Base-by-base conservation (phyloP, 257 asterid species). In the Penstemon newberryi region DNA sequence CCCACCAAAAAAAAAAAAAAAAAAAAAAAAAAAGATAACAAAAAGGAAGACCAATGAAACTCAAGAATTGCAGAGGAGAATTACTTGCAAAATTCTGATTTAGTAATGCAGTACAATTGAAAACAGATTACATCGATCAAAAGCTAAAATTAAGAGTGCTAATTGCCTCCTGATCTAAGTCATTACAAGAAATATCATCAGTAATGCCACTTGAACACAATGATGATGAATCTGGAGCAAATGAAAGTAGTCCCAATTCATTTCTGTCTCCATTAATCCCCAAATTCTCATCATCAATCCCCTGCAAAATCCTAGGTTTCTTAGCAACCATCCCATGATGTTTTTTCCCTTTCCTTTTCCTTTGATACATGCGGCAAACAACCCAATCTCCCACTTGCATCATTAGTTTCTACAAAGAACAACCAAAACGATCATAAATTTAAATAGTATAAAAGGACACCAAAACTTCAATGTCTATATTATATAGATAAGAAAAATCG, bases 321-420 rank as follows among this genome's bases (percentile, higher is more conserved):
- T 63, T 72, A 43, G 12, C 5, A 11, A 55, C 46, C 5, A 4
- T 41, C 47, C 63, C 49, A 0, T 65, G 45, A 18, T 25, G 33
- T 25, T 49, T 70, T 74, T 68, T 75, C 33, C 55, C 40, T 60
- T 51, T 68, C 68, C 11, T 69, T 39, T 65, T 67, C 77, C 73
- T 67, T 37, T 75, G 76, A 55, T 63, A 77, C 66, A 85, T 51
- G 44, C 85, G 67, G 76, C 86, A 85, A 8, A 81, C 78, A 53
- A 71, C 80, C 88, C 91, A 85, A 57, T 82, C 86, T 64, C 84
- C 88, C 33, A 74, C 71, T 59, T 67, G 86, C 78, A 78, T 56
- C 78, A 51, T 51, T 43, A 64, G 12, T 65, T 69, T 78, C 90
- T 82, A 64, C 75, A 56, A 41, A 19, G 37, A 65, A 5, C 8